Percentiles rank a stretch among this genome's conserved stretches.
phyloP scores from a whole-genome alignment of 164 flowering plant species.

The Liriodendron chinense region DNA sequence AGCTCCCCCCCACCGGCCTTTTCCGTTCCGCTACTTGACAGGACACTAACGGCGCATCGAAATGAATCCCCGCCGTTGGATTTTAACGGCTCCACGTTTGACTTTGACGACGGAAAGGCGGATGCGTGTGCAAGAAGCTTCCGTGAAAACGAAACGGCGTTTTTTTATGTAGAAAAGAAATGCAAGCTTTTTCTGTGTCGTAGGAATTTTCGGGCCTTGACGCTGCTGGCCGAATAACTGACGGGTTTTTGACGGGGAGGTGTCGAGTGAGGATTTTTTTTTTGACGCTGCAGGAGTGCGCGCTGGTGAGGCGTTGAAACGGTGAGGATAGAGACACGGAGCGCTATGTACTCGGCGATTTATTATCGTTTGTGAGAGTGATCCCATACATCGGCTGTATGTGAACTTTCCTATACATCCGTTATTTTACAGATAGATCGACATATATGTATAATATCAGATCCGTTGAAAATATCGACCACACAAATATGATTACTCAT shows the following conservation, averaged over 20 bases:
- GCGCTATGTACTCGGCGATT: not conserved
- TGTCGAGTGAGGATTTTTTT: not conserved
- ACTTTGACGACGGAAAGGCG: constrained; percentile 3
- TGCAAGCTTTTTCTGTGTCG: not conserved
- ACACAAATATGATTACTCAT: not conserved
- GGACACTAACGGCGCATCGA: not conserved
- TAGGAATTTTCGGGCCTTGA: not conserved
- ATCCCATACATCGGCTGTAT: not conserved
- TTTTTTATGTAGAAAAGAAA: not conserved
- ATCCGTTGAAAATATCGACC: not conserved
- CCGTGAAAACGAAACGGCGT: not conserved
- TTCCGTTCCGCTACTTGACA: constrained; percentile 4
- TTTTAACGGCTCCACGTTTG: not conserved
- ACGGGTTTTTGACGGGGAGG: not conserved
- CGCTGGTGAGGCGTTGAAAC: not conserved
- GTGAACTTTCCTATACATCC: not conserved
- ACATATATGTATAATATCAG: not conserved
- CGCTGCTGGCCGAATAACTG: not conserved
- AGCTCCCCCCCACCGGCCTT: not conserved
- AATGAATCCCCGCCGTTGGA: not conserved
- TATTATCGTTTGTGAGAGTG: not conserved
- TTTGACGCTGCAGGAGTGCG: not conserved
- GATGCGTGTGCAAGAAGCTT: not conserved
- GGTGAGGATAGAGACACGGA: not conserved
- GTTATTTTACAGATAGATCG: not conserved